Percentiles rank a stretch among this genome's conserved stretches.
phyloP scores from a whole-genome alignment of 177 flowering plant species.

The Telopea speciosissima region DNA sequence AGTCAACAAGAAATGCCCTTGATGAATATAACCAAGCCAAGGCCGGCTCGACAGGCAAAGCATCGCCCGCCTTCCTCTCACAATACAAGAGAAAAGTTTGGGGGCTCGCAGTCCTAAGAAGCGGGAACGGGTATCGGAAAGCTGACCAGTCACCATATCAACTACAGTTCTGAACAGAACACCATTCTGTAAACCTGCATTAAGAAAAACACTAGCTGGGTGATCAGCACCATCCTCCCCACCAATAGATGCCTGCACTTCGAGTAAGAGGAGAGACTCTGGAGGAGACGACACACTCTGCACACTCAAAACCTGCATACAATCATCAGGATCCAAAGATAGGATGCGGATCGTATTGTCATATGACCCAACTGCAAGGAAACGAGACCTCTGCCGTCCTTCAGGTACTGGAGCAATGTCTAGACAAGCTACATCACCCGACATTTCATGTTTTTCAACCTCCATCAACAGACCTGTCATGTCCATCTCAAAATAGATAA shows the following conservation, averaged over 20 bases:
- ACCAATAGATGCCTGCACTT: slow-evolving; percentile 88
- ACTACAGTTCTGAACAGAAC: slow-evolving; percentile 94
- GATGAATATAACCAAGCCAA: slow-evolving; percentile 97
- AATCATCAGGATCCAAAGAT: slow-evolving; percentile 78
- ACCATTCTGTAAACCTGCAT: slow-evolving; percentile 93
- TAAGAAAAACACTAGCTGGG: slow-evolving; percentile 95
- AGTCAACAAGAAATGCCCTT: slow-evolving; percentile 89
- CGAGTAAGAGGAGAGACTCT: slow-evolving; percentile 93
- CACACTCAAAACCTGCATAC: slow-evolving; percentile 68
- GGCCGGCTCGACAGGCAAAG: slow-evolving; percentile 96
- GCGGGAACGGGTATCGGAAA: slow-evolving; percentile 95
- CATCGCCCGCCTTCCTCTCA: slow-evolving; percentile 91
- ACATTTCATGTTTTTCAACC: slow-evolving; percentile 92
- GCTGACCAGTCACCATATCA: slow-evolving; percentile 98
- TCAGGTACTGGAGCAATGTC: slow-evolving; percentile 94
- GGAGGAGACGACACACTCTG: slow-evolving; percentile 92
- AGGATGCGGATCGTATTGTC: slow-evolving; percentile 91
- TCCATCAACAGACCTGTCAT: slow-evolving; percentile 74
- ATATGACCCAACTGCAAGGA: slow-evolving; percentile 97
- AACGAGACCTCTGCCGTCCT: slow-evolving; percentile 96
- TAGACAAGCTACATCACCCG: slow-evolving; percentile 89
- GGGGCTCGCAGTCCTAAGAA: slow-evolving; percentile 91
- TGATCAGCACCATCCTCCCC: slow-evolving; percentile 99
- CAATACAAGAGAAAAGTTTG: slow-evolving; percentile 72
- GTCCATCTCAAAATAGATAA: slow-evolving; percentile 75